Evolutionary conservation across 1,284 basidiomycete genomes (phyloP).

Genomic region (Puccinia horiana): DNA sequence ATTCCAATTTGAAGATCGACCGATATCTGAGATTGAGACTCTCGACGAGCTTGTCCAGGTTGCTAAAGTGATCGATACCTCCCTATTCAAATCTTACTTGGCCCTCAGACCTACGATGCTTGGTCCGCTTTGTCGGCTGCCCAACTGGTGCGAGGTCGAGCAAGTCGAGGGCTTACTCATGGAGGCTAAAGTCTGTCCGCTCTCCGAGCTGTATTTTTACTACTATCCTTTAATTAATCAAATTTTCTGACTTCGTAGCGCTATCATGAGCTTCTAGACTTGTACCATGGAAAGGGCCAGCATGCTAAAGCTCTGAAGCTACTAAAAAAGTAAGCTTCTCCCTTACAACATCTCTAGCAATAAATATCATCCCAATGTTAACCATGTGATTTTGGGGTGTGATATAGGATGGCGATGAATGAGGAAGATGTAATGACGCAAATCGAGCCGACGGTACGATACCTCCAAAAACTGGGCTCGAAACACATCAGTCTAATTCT

Average conservation of each 20-base stretch:
- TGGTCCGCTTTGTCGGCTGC: slow-evolving; percentile 81
- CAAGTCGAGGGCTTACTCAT: slow-evolving; percentile 88
- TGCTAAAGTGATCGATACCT: slow-evolving; percentile 93
- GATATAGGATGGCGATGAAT: slow-evolving; percentile 71
- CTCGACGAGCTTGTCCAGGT: slow-evolving; percentile 79
- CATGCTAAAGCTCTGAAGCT: slow-evolving; percentile 82
- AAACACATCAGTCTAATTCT: slow-evolving; percentile 78
- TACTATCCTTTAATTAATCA: slow-evolving; percentile 45
- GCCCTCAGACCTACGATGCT: slow-evolving; percentile 78
- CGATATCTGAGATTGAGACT: slow-evolving; percentile 67
- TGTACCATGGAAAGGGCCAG: slow-evolving; percentile 94
- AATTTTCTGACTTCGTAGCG: slow-evolving; percentile 66
- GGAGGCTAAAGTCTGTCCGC: slow-evolving; percentile 69
- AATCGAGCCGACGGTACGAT: slow-evolving; percentile 78
- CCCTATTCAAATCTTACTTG: slow-evolving; percentile 89
- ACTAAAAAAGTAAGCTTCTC: slow-evolving; percentile 70
- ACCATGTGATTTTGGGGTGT: background rate
- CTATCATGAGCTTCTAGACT: slow-evolving; percentile 82
- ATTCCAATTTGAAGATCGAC: slow-evolving; percentile 71
- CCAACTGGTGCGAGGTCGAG: slow-evolving; percentile 95
- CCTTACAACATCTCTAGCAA: slow-evolving; percentile 8
- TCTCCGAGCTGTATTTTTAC: background rate
- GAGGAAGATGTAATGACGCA: slow-evolving; percentile 77
- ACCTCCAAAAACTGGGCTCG: slow-evolving; percentile 85
- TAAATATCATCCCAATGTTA: background rate